Evolutionary conservation across 371 early-diverging fungal species (phyloP).

Genomic region (Zopfochytrium polystomum): DNA sequence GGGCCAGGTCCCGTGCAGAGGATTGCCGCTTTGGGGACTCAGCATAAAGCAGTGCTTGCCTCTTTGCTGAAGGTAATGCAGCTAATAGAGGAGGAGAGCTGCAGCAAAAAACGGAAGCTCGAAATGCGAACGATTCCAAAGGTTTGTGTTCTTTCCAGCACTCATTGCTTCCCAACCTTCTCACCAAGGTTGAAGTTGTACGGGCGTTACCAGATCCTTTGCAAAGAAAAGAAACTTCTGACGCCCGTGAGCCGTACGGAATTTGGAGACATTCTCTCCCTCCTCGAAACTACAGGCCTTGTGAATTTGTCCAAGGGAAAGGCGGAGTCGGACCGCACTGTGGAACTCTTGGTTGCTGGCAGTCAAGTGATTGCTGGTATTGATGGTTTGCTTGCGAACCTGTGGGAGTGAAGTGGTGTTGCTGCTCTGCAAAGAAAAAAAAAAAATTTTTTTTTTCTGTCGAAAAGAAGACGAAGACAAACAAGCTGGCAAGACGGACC

Average conservation of each 20-base stretch:
- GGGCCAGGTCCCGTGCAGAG: conserved; percentile 64
- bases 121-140: background rate
- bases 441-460: background rate
- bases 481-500: too few species aligned
- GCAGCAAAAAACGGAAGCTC: background rate
- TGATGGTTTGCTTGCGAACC: background rate
- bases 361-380: background rate
- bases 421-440: too few species aligned
- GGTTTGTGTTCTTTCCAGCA: too few species aligned
- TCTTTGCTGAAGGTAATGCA: conserved; percentile 15
- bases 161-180: too few species aligned
- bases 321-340: conserved; percentile 19
- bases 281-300: conserved; percentile 73
- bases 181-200: too few species aligned
- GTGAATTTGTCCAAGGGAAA: conserved; percentile 12
- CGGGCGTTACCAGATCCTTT: conserved; percentile 38
- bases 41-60: conserved; percentile 73
- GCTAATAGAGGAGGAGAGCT: background rate
- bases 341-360: background rate
- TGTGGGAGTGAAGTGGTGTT: background rate
- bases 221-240: conserved; percentile 46
- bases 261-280: conserved; percentile 67
- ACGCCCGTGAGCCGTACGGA: conserved; percentile 72
- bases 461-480: background rate
- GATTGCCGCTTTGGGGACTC: conserved; percentile 66